phyloP scores from a whole-genome alignment of 202 grass and related monocot species.

The Musa balbisiana region DNA sequence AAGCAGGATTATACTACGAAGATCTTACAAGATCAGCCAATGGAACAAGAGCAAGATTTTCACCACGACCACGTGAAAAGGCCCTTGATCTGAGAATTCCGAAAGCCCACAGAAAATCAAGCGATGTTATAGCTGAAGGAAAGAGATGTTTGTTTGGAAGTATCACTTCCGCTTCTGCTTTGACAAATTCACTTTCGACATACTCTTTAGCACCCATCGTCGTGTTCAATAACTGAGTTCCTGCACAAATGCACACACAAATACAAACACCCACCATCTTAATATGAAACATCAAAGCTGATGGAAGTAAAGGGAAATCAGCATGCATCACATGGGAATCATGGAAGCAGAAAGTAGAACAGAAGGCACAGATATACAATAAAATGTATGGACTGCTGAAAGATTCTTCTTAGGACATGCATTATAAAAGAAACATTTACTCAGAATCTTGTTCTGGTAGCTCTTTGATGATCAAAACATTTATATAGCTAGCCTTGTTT shows the following conservation, averaged over 20 bases:
- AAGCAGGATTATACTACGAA: background rate
- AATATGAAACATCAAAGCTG: background rate
- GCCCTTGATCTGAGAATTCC: constrained; percentile 88
- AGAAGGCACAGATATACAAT: no score
- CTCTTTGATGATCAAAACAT: no score
- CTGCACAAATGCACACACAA: constrained; percentile 29
- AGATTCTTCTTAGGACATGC: no score
- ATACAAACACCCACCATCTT: background rate
- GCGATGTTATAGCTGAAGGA: constrained; percentile 45
- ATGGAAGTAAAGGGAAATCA: no score
- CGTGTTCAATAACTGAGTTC: constrained; percentile 85
- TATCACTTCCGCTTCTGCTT: constrained; percentile 63
- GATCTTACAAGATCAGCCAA: constrained; percentile 81
- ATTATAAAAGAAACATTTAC: no score
- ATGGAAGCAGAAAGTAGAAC: no score
- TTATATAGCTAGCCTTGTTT: no score
- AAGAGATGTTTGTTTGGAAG: constrained; percentile 58
- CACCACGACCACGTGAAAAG: constrained; percentile 64
- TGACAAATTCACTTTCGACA: constrained; percentile 67
- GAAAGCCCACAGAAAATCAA: constrained; percentile 90
- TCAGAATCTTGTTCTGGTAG: no score
- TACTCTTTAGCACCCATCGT: constrained; percentile 75
- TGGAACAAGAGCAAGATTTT: constrained; percentile 89
- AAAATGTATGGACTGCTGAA: no score
- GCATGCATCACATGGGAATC: no score